Evolutionary conservation across 345 rosid genomes (phyloP).

Genomic region (Syzygium oleosum): DNA sequence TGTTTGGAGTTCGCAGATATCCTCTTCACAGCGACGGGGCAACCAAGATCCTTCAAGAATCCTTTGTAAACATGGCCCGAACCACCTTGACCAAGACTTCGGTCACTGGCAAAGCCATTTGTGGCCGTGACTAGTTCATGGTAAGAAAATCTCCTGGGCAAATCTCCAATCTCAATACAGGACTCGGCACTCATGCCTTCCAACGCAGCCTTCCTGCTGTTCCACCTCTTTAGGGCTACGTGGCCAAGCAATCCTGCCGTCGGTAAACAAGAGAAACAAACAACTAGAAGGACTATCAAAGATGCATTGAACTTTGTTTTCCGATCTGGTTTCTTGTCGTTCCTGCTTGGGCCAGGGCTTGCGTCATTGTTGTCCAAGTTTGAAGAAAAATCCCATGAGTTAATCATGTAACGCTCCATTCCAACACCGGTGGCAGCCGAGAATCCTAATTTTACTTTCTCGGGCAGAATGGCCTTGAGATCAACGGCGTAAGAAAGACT

Average conservation of each 20-base stretch:
- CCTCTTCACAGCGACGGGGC: slow-evolving; percentile 1
- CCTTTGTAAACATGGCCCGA: slow-evolving; percentile 8
- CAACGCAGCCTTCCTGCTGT: not conserved
- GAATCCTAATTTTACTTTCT: slow-evolving; percentile 16
- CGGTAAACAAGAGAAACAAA: not conserved
- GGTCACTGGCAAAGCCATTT: not conserved
- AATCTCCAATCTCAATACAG: not conserved
- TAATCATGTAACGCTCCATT: slow-evolving; percentile 1
- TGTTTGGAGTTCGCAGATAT: slow-evolving; percentile 5
- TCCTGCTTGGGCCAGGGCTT: not conserved
- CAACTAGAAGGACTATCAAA: not conserved
- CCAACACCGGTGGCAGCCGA: not conserved
- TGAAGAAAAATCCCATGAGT: slow-evolving; percentile 17
- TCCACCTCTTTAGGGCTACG: not conserved
- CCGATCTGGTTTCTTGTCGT: not conserved
- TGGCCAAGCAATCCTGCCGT: not conserved
- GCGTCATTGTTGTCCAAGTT: not conserved
- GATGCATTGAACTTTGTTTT: not conserved
- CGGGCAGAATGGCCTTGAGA: slow-evolving; percentile 6
- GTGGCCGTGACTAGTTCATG: not conserved
- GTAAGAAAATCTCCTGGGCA: slow-evolving; percentile 7
- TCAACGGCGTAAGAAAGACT: slow-evolving; percentile 4
- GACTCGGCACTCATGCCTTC: not conserved
- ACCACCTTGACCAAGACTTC: slow-evolving; percentile 3
- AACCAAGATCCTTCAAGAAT: not conserved